Conservation (phyloP, 176 grass and related monocot species). For the Aegilops bicornis region DNA sequence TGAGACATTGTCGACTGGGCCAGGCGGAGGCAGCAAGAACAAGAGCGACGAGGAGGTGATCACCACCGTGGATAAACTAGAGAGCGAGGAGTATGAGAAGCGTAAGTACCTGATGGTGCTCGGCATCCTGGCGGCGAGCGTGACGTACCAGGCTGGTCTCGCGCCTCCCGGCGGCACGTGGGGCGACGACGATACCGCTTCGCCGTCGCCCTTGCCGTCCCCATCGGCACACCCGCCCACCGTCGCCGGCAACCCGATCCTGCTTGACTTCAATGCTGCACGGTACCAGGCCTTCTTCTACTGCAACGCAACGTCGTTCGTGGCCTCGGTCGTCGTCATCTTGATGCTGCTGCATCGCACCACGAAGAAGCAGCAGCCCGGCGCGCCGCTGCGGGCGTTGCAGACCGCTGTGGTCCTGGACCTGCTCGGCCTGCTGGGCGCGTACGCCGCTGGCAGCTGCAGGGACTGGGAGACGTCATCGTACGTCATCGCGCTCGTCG, state of each 20-base stretch:
- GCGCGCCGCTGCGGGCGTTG: not conserved
- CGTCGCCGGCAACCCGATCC: not conserved
- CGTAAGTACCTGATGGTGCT: constrained; percentile 36
- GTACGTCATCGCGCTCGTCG: constrained; percentile 16
- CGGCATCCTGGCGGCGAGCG: constrained; percentile 22
- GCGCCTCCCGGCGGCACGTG: constrained; percentile 33
- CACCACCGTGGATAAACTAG: too few species aligned
- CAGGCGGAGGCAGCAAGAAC: not conserved
- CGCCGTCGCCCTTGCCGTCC: not conserved
- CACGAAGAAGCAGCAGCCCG: not conserved
- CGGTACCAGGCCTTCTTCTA: constrained; percentile 37
- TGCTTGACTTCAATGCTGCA: not conserved
- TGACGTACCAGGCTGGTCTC: constrained; percentile 39
- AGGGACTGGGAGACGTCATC: not conserved
- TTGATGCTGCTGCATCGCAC: not conserved
- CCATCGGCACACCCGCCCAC: not conserved
- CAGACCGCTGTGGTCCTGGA: not conserved
- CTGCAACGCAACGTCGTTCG: constrained; percentile 25
- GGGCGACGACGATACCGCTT: not conserved
- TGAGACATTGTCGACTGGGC: not conserved
- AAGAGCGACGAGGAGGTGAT: not conserved
- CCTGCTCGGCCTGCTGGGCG: not conserved
- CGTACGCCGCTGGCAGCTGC: constrained; percentile 2
- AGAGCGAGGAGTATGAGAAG: not conserved
- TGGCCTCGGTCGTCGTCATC: constrained; percentile 26